Evolutionary conservation across 1,139 yeast species (phyloP).

Genomic region (Geotrichum klebahnii): DNA sequence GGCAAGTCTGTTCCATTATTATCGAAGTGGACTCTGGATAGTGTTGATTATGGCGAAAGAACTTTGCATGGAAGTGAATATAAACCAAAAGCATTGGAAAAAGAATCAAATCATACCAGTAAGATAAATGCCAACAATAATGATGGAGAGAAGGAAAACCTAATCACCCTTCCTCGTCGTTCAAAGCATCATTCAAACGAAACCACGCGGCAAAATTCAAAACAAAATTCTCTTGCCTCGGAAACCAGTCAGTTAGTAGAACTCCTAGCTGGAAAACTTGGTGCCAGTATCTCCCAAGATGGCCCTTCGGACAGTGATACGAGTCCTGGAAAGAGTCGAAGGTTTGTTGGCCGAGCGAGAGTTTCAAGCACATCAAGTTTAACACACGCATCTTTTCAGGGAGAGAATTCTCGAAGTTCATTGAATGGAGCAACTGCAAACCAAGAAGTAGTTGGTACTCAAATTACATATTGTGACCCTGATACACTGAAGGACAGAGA

Average conservation of each 20-base stretch:
- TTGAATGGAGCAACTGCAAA: neutral
- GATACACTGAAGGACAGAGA: constrained; percentile 14
- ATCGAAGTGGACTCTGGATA: constrained; percentile 45
- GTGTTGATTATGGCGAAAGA: constrained; percentile 22
- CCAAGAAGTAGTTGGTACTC: constrained; percentile 13
- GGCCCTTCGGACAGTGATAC: neutral
- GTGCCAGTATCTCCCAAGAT: constrained; percentile 3
- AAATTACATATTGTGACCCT: constrained; percentile 14
- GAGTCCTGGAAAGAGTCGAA: constrained; percentile 5
- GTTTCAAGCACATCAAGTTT: constrained; percentile 3
- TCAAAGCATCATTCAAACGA: no score
- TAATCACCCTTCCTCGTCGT: neutral
- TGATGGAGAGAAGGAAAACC: neutral
- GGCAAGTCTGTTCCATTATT: constrained; percentile 32
- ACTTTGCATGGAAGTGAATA: neutral
- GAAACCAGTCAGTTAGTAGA: constrained; percentile 3
- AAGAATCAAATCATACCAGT: neutral
- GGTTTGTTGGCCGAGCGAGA: constrained; percentile 12
- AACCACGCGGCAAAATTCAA: neutral
- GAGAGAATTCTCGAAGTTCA: neutral
- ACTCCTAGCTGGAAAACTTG: constrained; percentile 4
- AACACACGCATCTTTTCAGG: neutral
- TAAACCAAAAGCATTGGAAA: neutral
- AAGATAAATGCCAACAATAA: neutral
- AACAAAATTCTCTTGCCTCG: neutral